Percentiles rank a stretch among this genome's conserved stretches.
These are phyloP conservation scores for Allantophomopsis cytisporea DNA, from an alignment of 2,329 filamentous ascomycete species.

Conservation along the genomic window DNA sequence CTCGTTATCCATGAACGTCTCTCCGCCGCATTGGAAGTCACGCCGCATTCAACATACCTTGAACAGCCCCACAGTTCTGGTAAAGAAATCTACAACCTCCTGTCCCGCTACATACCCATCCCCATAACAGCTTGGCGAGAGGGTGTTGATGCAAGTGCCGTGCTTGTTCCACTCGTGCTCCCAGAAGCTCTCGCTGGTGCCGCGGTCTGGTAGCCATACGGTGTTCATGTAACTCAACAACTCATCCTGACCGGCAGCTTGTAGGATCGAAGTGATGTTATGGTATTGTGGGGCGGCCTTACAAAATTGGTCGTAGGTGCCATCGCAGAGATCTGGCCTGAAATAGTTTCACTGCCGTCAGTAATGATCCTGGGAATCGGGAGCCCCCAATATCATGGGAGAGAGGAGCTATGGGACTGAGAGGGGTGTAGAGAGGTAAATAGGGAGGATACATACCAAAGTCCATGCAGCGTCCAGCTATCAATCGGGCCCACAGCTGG, in stretches of 20 bases:
- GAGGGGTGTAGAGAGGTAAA: background rate
- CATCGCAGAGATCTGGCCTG: conserved; percentile 48
- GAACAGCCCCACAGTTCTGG: conserved; percentile 49
- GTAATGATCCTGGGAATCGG: too few relatives aligned
- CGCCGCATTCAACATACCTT: conserved; percentile 21
- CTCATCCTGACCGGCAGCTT: background rate
- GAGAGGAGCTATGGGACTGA: background rate
- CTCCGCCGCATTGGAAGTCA: too few relatives aligned
- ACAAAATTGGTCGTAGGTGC: conserved; percentile 52
- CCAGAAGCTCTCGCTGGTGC: conserved; percentile 53
- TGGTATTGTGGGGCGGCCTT: conserved; percentile 46
- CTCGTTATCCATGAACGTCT: too few relatives aligned
- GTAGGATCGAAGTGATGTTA: conserved; percentile 43
- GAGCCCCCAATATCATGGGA: too few relatives aligned
- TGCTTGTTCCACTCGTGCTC: conserved; percentile 67
- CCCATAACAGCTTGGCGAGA: conserved; percentile 52
- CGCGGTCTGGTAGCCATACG: conserved; percentile 57
- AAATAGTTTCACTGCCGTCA: background rate
- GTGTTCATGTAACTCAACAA: conserved; percentile 51
- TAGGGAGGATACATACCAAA: conserved; percentile 25
- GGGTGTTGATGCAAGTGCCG: conserved; percentile 57
- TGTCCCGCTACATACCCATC: conserved; percentile 38
- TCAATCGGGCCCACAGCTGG: conserved; percentile 49
- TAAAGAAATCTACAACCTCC: conserved; percentile 57
- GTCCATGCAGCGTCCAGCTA: conserved; percentile 63